Conservation (phyloP, 78 protist genomes). For the Dictyostelium firmibasis region DNA sequence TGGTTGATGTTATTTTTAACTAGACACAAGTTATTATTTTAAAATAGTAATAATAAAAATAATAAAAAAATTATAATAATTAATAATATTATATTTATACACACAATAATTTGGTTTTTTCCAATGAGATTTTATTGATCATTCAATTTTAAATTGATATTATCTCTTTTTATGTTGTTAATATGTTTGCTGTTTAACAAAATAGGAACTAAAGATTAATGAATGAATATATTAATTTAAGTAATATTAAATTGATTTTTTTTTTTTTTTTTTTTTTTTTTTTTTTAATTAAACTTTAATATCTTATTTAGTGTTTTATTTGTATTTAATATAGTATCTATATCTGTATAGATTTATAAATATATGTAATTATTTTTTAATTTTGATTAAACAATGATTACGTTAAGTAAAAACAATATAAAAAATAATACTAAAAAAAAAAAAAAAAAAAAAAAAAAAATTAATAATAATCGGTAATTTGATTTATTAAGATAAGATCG, state of each 20-base stretch:
- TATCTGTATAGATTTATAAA: no score
- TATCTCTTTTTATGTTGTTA: not conserved
- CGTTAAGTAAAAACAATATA: not conserved
- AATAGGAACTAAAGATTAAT: no score
- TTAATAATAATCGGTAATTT: not conserved
- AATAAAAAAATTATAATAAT: no score
- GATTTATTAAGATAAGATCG: not conserved
- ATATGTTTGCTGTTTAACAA: no score
- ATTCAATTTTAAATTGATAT: not conserved
- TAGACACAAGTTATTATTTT: no score
- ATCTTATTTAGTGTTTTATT: not conserved
- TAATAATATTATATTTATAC: no score
- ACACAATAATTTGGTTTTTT: not conserved
- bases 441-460: no score
- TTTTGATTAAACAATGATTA: not conserved
- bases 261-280: no score
- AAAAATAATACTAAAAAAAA: no score
- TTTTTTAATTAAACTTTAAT: no score
- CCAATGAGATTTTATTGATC: not conserved
- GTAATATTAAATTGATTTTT: no score
- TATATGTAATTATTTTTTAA: not conserved
- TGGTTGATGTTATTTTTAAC: not conserved
- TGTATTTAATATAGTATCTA: not conserved
- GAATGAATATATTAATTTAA: no score
- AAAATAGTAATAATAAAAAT: not conserved